Percentiles rank a stretch among this genome's conserved stretches.
Evolutionary conservation across 805 yeast genomes (phyloP).

Genomic region (Spathaspora sp.): DNA sequence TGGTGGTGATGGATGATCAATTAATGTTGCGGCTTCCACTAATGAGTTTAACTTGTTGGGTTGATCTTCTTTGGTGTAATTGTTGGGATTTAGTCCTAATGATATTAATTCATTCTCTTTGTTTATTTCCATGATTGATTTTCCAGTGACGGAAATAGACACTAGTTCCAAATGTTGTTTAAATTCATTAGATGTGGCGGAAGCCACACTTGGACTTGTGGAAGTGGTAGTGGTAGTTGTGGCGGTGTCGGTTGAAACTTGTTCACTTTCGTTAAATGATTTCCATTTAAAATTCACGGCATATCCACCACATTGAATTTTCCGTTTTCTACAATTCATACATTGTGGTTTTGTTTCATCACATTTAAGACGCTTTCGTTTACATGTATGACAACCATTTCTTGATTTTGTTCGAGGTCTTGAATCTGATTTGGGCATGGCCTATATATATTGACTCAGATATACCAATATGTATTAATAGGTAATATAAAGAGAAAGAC

Average conservation of each 20-base stretch:
- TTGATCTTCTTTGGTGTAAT: slow-evolving; percentile 8
- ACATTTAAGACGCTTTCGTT: slow-evolving; percentile 49
- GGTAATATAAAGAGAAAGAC: too few relatives aligned
- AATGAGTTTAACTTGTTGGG: background rate
- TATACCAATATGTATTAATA: too few relatives aligned
- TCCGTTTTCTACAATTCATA: slow-evolving; percentile 44
- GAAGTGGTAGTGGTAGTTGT: slow-evolving; percentile 30
- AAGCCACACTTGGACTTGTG: too few relatives aligned
- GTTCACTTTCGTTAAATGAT: slow-evolving; percentile 40
- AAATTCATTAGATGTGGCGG: background rate
- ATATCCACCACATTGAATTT: slow-evolving; percentile 55
- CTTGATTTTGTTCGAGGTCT: slow-evolving; percentile 14
- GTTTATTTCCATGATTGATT: slow-evolving; percentile 30
- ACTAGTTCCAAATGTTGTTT: slow-evolving; percentile 17
- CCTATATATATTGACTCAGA: too few relatives aligned
- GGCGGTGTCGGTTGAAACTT: slow-evolving; percentile 37
- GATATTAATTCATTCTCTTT: slow-evolving; percentile 47
- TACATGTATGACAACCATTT: slow-evolving; percentile 64
- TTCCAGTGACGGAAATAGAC: background rate
- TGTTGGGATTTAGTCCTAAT: slow-evolving; percentile 48
- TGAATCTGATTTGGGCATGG: background rate
- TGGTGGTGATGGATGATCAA: background rate
- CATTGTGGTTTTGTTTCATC: slow-evolving; percentile 49
- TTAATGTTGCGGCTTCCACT: background rate
- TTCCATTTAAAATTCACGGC: slow-evolving; percentile 64